Base-by-base conservation (phyloP, 768 basidiomycete genomes). In the Suillus sp. region DNA sequence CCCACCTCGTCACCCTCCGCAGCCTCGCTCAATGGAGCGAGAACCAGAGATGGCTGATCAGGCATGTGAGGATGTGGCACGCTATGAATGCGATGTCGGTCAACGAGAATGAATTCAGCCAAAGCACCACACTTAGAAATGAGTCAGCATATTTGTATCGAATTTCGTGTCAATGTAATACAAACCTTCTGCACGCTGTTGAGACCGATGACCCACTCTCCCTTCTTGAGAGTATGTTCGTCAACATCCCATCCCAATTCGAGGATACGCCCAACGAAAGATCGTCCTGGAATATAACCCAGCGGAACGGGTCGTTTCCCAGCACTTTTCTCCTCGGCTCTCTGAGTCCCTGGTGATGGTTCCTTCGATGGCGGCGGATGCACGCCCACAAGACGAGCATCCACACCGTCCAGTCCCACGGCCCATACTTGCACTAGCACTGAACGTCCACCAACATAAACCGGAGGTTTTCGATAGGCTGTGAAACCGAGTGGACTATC, bases 381-480 rank as follows among this genome's bases (percentile, higher is more conserved):
- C 42, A 86, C 83, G 8, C 84, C 83, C 13, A 92, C 84, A 64
- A 94, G 79, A 60, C 85, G 80, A 7, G 80, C 82, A 77, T 96
- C 95, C 7, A 89, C 77, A 16, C 82, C 80, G 68, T 96, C 94
- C 48, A 96, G 74, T 2, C 87, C 93, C 1, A 94, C 92, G n/a
- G 90, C 92, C 82, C 91, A 93, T 4, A 97, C 91, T 72, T 95
- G 93, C 7, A 97, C 87, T 27, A 97, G 80, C 18, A 95, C 84
- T 62, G 90, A 82, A 32, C 81, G 79, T 53, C 85, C 80, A 0
- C 88, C 84, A 11, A 96, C 86, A 69, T 88, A 87, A 14, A 79
- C 79, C 0, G 95, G 95, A 14, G 95, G 93, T 30, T 80, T 72
- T 16, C 90, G 83, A 72, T 91, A 86, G 35, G 85, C 83, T 3